Base-by-base conservation (phyloP, 164 flowering plant species). In the Stephania japonica region DNA sequence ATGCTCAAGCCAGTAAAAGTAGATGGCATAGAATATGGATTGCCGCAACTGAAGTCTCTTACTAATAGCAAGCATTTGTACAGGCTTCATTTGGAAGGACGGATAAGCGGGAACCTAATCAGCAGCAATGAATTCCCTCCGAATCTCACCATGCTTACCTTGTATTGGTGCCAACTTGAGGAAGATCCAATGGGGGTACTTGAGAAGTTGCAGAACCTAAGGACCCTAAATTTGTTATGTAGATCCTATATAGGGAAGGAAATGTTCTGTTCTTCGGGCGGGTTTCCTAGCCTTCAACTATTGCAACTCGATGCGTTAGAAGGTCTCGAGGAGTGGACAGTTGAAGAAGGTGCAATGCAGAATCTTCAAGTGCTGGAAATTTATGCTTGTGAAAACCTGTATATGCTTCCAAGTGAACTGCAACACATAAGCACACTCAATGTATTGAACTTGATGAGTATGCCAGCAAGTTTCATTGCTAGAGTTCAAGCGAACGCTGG, bases 241-340 rank as follows among this genome's bases (percentile, higher is more conserved):
- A 13, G 1, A 5, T 59, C 76, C 18, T 67, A 67, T 53, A 53
- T 6, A 5, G 76, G 71, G 11, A 18, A 53, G 56, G 56, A 68
- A 41, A 59, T 74, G 76, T 44, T 73, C 13, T 73, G 65, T 25
- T 11, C 65, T 21, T 26, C 49, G 11, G 26, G 59, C 67, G 65
- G 70, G 6, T 73, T 73, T 68, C 75, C 65, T 27, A 56, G 38
- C 49, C 75, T 73, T 62, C 47, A 73, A 67, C 5, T 1, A 18
- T 41, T 73, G 6, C 19, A 21, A 32, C 65, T 73, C 5, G 1
- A 12, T 7, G 24, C 9, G 4, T 24, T 73, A 25, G 2, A 12
- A 19, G 11, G 50, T 21, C 21, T 67, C 12, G 42, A 66, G 7
- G 65, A 50, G 27, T 32, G 42, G 64, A 73, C 12, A 19, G 65